Percentiles rank a stretch among this genome's conserved stretches.
These are phyloP conservation scores for Capsicum pubescens DNA, from an alignment of 257 asterid species.

Conservation along the genomic window DNA sequence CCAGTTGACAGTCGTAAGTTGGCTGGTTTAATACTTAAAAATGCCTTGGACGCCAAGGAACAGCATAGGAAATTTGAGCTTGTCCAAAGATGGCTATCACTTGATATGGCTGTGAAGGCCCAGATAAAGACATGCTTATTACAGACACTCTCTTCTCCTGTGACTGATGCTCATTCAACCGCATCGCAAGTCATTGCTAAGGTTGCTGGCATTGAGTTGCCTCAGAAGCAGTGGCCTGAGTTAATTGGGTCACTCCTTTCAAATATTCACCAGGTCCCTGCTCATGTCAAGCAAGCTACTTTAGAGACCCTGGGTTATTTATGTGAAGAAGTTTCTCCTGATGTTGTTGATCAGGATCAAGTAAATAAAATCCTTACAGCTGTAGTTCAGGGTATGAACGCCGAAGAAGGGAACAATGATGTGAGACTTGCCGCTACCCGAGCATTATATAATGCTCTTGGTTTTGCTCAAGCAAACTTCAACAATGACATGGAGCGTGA, in stretches of 20 bases:
- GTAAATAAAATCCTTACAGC: conserved; percentile 85
- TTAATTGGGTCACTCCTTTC: conserved; percentile 73
- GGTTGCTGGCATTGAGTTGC: conserved; percentile 84
- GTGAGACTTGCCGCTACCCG: conserved; percentile 83
- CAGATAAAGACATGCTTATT: conserved; percentile 79
- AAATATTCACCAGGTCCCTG: conserved; percentile 73
- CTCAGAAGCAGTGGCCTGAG: conserved; percentile 91
- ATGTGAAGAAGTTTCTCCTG: conserved; percentile 85
- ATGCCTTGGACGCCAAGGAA: conserved; percentile 89
- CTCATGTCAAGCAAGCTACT: conserved; percentile 82
- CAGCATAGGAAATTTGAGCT: conserved; percentile 75
- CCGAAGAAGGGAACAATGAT: conserved; percentile 62
- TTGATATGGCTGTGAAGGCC: conserved; percentile 64
- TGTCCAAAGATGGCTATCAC: conserved; percentile 74
- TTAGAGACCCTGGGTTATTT: conserved; percentile 79
- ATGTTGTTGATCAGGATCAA: conserved; percentile 79
- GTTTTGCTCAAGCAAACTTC: conserved; percentile 85
- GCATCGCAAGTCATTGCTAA: conserved; percentile 86
- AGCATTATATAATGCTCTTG: conserved; percentile 80
- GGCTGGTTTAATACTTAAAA: conserved; percentile 80
- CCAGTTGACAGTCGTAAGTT: conserved; percentile 84
- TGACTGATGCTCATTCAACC: conserved; percentile 73
- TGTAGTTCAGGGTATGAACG: conserved; percentile 88
- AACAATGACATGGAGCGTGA: conserved; percentile 84
- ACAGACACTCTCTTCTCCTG: conserved; percentile 70